A percentile compares a stretch with the other conserved stretches of the same genome.
These are phyloP conservation scores for Collybiopsis luxurians DNA, from an alignment of 768 basidiomycete species.

Conservation along the genomic window DNA sequence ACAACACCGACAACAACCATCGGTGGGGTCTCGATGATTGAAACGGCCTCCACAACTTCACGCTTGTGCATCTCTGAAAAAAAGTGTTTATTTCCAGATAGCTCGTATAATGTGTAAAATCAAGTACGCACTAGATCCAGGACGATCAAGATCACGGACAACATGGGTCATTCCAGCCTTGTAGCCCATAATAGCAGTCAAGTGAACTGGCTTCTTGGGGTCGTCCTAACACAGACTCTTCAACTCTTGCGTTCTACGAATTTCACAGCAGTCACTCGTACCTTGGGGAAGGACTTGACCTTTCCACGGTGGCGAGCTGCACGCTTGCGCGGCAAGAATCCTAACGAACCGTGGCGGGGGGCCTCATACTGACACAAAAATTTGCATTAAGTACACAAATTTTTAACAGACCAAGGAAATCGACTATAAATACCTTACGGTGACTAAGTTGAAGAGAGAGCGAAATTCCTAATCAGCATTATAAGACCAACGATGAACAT, in stretches of 20 bases:
- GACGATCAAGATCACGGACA: conserved; percentile 98
- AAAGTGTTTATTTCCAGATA: not conserved
- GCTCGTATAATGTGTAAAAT: not conserved
- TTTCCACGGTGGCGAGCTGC: conserved; percentile 97
- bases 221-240: conserved; percentile 68
- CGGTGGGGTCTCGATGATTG: conserved; percentile 94
- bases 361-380: conserved; percentile 78
- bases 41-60: conserved; percentile 98
- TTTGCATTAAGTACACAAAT: not conserved
- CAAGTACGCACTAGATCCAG: conserved; percentile 87
- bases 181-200: conserved; percentile 98
- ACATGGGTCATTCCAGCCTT: conserved; percentile 99
- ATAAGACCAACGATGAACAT: not conserved
- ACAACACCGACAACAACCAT: conserved; percentile 97
- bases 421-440: conserved; percentile 66
- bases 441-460: conserved; percentile 50
- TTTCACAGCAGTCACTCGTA: conserved; percentile 29
- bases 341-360: conserved; percentile 96
- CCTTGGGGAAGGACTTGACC: conserved; percentile 99
- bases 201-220: conserved; percentile 97
- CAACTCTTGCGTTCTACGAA: not conserved
- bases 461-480: conserved; percentile 4
- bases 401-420: conserved; percentile 3
- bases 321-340: conserved; percentile 96
- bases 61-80: conserved; percentile 98